A percentile compares a stretch with the other conserved stretches of the same genome.
These are phyloP conservation scores for Terfezia claveryi DNA, from an alignment of 495 filamentous ascomycete genomes.

Conservation along the genomic window DNA sequence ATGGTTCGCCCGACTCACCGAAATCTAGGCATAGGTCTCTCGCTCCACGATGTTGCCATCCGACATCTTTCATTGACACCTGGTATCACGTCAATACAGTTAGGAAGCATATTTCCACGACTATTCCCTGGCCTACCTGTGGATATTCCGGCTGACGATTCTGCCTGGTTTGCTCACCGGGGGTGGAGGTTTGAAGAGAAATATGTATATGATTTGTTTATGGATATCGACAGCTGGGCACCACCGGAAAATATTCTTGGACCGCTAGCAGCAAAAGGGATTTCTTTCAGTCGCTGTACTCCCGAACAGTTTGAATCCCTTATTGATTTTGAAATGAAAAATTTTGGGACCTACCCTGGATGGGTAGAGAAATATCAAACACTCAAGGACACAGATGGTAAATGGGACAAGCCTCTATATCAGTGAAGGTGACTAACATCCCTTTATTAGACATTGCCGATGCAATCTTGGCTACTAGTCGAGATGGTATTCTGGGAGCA, in stretches of 20 bases:
- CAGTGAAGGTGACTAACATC: constrained; percentile 12
- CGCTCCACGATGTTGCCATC: constrained; percentile 33
- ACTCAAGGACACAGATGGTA: constrained; percentile 18
- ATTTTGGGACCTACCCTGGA: constrained; percentile 17
- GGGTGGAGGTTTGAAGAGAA: constrained; percentile 30
- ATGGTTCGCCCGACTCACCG: constrained; percentile 31
- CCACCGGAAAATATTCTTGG: constrained; percentile 20
- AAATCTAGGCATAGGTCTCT: constrained; percentile 32
- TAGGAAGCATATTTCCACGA: constrained; percentile 40
- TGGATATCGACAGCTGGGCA: constrained; percentile 32
- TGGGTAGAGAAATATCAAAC: constrained; percentile 20
- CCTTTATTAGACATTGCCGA: constrained; percentile 29
- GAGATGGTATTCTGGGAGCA: constrained; percentile 26
- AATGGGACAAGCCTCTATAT: background rate
- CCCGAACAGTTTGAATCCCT: constrained; percentile 30
- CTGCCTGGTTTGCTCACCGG: constrained; percentile 34
- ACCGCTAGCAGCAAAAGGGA: constrained; percentile 17
- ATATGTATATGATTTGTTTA: constrained; percentile 33
- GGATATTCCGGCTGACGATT: constrained; percentile 23
- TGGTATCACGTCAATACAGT: constrained; percentile 32
- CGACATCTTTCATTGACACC: constrained; percentile 30
- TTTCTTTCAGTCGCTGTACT: constrained; percentile 28
- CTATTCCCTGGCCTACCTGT: constrained; percentile 34
- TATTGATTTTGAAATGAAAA: constrained; percentile 32
- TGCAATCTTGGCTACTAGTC: constrained; percentile 26